Base-by-base conservation (phyloP, 148 eudicot genomes). In the Rheum nobile region DNA sequence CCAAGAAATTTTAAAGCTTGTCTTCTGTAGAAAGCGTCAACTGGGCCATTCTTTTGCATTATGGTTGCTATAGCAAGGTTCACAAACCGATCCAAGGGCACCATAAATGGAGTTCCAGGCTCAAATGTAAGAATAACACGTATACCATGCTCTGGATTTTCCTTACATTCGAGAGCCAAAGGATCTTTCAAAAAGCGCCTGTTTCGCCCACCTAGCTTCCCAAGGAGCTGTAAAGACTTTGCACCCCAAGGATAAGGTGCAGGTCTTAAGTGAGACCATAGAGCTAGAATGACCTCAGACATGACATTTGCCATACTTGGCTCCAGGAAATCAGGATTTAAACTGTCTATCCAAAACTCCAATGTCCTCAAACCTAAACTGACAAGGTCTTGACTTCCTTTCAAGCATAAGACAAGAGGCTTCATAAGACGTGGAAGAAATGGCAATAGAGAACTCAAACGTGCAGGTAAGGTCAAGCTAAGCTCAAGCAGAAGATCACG, bases 261-360 rank as follows among this genome's bases (percentile, higher is more conserved):
- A 35, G 99, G 99, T 76, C 88, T 86, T 79, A 95, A 84, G 84
- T 91, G 99, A 79, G 93, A 90, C 97, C 97, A 95, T 48, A 95
- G 79, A 50, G 92, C 99, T 84, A 90, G 83, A 76, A 90, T 91
- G 29, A 95, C 96, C 77, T 95, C 99, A 50, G 99, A 90, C 93
- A 95, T 91, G 48, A 91, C 97, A 85, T 86, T 90, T 32, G 97
- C 99, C 99, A 95, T 95, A 77, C 97, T 95, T 78, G 99, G 97
- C 84, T 95, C 99, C 67, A 95, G 84, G 73, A 95, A 95, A 76
- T 91, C 99, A 76, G 99, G 99, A 81, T 95, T 95, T 80, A 95
- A 83, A 82, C 99, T 95, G 81, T 95, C 99, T 61, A 95, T 91
- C 99, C 99, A 95, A 82, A 95, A 95, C 74, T 95, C 99, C 43